Conservation (phyloP, 2,329 filamentous ascomycete species). For the Colletotrichum godetiae region DNA sequence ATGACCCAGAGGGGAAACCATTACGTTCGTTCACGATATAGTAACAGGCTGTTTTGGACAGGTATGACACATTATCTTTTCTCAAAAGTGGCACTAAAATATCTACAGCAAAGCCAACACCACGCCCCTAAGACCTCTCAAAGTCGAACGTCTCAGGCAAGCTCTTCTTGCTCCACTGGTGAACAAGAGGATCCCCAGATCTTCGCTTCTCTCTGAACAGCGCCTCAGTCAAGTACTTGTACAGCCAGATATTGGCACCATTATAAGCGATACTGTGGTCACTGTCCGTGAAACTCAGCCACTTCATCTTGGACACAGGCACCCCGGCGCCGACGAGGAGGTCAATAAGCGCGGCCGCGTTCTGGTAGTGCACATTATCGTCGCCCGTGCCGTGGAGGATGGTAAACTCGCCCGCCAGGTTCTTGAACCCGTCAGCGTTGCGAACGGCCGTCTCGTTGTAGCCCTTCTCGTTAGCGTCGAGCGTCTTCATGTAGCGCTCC, state of each 20-base stretch:
- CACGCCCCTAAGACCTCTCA: not conserved
- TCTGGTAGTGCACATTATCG: conserved; percentile 79
- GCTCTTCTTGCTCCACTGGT: conserved; percentile 49
- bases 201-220: conserved; percentile 72
- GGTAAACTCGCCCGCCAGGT: conserved; percentile 68
- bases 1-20: no score
- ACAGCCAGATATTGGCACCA: conserved; percentile 65
- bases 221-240: conserved; percentile 70
- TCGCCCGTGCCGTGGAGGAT: conserved; percentile 76
- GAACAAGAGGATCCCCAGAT: conserved; percentile 42
- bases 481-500: conserved; percentile 78
- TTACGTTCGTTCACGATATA: not conserved
- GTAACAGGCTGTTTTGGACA: not conserved
- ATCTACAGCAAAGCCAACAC: not conserved
- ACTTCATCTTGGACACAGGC: conserved; percentile 69
- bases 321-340: conserved; percentile 69
- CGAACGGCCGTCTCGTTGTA: conserved; percentile 72
- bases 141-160: conserved; percentile 20
- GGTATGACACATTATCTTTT: not conserved
- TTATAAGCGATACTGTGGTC: conserved; percentile 72
- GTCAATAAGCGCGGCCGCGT: conserved; percentile 71
- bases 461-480: conserved; percentile 64
- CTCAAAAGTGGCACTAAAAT: not conserved
- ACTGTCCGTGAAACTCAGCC: conserved; percentile 73
- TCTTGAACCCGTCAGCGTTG: conserved; percentile 69